These are phyloP conservation scores for Centrapalus pauciflorus DNA, from an alignment of 129 eudicot genomes.

Conservation along the genomic window DNA sequence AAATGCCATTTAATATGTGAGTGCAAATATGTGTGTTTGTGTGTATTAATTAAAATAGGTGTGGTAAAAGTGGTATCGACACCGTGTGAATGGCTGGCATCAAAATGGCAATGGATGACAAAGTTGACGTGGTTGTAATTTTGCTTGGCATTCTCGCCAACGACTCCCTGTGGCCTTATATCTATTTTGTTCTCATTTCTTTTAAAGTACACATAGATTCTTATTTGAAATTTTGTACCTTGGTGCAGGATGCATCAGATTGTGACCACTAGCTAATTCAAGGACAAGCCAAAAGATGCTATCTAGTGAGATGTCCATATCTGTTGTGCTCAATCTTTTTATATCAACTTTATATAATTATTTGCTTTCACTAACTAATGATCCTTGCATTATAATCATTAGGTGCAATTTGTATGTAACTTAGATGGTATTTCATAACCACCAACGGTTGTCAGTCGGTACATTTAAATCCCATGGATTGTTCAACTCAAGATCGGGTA, in stretches of 20 bases:
- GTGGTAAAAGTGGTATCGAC: no score
- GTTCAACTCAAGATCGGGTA: no score
- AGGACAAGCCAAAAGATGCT: neutral
- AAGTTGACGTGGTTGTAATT: no score
- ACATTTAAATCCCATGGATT: no score
- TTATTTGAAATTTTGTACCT: no score
- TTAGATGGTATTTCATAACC: neutral
- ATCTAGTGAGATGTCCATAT: neutral
- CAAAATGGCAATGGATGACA: no score
- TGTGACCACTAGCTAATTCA: neutral
- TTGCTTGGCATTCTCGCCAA: no score
- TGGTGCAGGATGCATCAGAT: constrained; percentile 12
- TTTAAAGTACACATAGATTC: neutral
- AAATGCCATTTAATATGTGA: no score
- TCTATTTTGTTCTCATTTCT: neutral
- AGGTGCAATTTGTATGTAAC: neutral
- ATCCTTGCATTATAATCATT: neutral
- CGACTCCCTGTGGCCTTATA: no score
- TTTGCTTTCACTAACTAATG: neutral
- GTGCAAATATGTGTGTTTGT: no score
- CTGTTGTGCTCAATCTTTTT: neutral
- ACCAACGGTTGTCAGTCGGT: neutral
- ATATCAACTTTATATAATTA: neutral
- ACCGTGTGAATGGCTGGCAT: no score
- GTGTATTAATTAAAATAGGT: no score